Evolutionary conservation across 2,329 filamentous ascomycete species (phyloP), one percentile per base, ranked within the genome.

Genomic region (Fusarium nygamai): DNA sequence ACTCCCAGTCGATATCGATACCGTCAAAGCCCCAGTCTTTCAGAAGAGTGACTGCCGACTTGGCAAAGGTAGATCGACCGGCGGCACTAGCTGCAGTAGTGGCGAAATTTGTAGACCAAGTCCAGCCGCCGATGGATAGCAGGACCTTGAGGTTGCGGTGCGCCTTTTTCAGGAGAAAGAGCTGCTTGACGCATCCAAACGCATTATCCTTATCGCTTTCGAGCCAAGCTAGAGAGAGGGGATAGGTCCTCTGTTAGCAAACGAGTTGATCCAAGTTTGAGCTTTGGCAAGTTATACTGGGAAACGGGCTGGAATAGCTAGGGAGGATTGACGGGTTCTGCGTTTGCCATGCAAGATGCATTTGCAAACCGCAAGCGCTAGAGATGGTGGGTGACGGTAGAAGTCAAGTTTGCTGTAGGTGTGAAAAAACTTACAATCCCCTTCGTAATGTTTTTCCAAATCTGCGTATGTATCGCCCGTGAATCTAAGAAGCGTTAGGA

Each of bases 111-210:
- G 87, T 83, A 3, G 92, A 93, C 81, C 93, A 96, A 0, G 92
- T 94, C 92, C 92, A 96, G 34, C 94, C 94, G 50, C 94, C 94
- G 73, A 97, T 93, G 48, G 90, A 92, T 6, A 97, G 87, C 22
- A 96, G 84, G 3, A 92, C 86, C 79, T 96, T 96, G 59, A 97
- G 81, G 54, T 93, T 89, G 22, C 93, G 90, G 80, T 96, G 91
- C 61, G 86, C 81, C 80, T 94, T 91, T 83, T 97, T 97, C 50
- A 93, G 86, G 7, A 93, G 83, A 78, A 88, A 93, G 3, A 96
- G 86, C 78, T 96, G 93, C 83, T 95, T 95, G 51, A 94, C 80
- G 43, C 70, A 80, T 90, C 94, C 94, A 76, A 95, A 95, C 50
- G 92, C 89, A 78, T 96, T 95, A 69, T 54, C n/a, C 31, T 8